Percentiles rank a stretch among this genome's conserved stretches.
Conservation (phyloP, 495 filamentous ascomycete genomes). For the Rhizodiscina lignyota region DNA sequence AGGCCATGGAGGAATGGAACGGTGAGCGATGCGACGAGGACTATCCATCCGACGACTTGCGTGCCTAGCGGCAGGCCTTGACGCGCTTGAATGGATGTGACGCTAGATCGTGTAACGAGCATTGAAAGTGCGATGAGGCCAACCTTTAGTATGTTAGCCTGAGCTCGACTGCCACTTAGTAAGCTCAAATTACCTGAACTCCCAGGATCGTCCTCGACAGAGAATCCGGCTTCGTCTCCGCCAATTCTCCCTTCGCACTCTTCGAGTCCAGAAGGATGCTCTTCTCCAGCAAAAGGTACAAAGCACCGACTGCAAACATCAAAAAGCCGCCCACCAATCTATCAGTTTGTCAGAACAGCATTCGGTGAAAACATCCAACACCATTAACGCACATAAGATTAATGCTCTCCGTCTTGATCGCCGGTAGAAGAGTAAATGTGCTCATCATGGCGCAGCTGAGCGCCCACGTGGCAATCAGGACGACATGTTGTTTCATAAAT, state of each 20-base stretch:
- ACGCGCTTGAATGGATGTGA: conserved; percentile 68
- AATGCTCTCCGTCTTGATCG: conserved; percentile 65
- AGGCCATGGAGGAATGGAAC: conserved; percentile 70
- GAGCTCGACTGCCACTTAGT: too few species aligned
- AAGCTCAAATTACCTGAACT: too few species aligned
- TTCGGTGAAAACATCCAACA: background rate
- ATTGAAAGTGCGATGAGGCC: conserved; percentile 77
- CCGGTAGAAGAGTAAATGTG: conserved; percentile 76
- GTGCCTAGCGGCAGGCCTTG: conserved; percentile 80
- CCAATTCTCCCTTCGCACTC: background rate
- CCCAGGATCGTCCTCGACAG: conserved; percentile 35
- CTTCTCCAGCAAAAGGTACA: conserved; percentile 75
- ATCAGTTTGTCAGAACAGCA: background rate
- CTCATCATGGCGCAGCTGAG: conserved; percentile 70
- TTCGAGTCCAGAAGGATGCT: conserved; percentile 33
- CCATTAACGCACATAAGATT: conserved; percentile 49
- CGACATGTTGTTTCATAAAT: conserved; percentile 48
- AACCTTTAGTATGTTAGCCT: conserved; percentile 31
- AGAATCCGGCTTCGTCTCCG: background rate
- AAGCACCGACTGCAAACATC: conserved; percentile 61
- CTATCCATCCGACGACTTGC: conserved; percentile 71
- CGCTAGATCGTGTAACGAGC: conserved; percentile 70
- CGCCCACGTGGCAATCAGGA: conserved; percentile 57
- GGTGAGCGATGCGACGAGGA: conserved; percentile 60
- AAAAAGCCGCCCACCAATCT: conserved; percentile 62